A percentile compares a stretch with the other conserved stretches of the same genome.
Evolutionary conservation across 2,329 filamentous ascomycete species (phyloP).

Genomic region (Trichothecium roseum): DNA sequence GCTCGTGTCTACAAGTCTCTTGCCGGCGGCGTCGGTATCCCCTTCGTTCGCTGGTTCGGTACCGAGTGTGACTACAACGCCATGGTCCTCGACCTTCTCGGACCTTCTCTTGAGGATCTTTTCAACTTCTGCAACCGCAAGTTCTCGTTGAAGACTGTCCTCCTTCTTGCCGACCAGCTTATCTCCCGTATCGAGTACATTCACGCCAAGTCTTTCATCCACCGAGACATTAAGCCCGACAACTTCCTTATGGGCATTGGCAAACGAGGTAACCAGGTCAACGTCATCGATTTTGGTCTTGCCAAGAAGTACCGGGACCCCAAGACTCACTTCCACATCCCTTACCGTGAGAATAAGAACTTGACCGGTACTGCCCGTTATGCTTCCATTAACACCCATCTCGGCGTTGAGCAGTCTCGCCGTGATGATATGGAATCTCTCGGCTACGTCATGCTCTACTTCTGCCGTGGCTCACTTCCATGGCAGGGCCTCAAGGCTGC

Average conservation of each 20-base stretch:
- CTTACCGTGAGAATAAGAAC: conserved; percentile 99
- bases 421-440: conserved; percentile 99
- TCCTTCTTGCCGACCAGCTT: conserved; percentile 92
- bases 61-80: conserved; percentile 99
- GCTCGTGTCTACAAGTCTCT: conserved; percentile 86
- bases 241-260: conserved; percentile 99
- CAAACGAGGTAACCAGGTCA: conserved; percentile 98
- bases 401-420: conserved; percentile 97
- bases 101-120: conserved; percentile 89
- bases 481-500: conserved; percentile 99
- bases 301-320: conserved; percentile 99
- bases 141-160: conserved; percentile 96
- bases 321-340: conserved; percentile 99
- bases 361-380: conserved; percentile 97
- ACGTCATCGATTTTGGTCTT: conserved; percentile 97
- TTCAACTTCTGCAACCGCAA: conserved; percentile 99
- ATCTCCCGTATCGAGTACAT: conserved; percentile 99
- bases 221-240: conserved; percentile 99
- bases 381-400: conserved; percentile 96
- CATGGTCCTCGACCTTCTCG: conserved; percentile 96
- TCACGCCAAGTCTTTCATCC: conserved; percentile 98
- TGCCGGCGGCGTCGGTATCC: conserved; percentile 93
- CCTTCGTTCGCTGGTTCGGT: conserved; percentile 98
- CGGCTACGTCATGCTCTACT: conserved; percentile 99
- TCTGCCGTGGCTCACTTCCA: conserved; percentile 95